Base-by-base conservation (phyloP, 1,284 basidiomycete genomes). In the Albatrellus sp. region DNA sequence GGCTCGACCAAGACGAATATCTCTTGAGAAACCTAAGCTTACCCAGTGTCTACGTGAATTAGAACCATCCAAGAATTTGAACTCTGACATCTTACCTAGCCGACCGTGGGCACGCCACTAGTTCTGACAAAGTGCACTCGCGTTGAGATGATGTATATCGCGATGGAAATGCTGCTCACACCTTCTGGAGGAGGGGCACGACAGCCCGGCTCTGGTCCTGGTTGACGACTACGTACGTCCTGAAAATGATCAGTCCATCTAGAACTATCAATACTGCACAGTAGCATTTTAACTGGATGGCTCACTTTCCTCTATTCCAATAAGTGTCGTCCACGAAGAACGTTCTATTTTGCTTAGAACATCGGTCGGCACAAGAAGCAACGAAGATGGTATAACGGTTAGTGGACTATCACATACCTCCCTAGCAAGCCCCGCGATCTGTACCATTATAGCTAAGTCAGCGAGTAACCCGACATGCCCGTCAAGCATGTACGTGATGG, bases 231-330 rank as follows among this genome's bases (percentile, higher is more conserved):
- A n/a, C 67, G 65, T 10, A 80, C 63, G 46, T 74, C 68, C 53
- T 73, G 60, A 53, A 84, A 84, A 54, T 81, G 69, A 50, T 81
- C 77, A 33, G 60, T 65, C 80, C 79, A 84, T 54, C 79, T 80
- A 49, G 30, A 40, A 34, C 24, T 14, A 44, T 39, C 11, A 30
- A 28, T 12, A 31, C 28, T 47, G 28, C 16, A 46, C 42, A 14
- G 48, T 32, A 13, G 40, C 14, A 17, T 37, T 42, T 35, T 20
- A 9, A 36, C 42, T 16, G 24, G 39, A 7, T 33, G 5, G 64
- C 70, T 48, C 49, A 76, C 77, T 72, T 77, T 60, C 79, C 80
- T 46, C 80, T 72, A 57, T 79, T 76, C 80, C 80, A 84, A 49
- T 76, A 72, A 4, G 59, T 62, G 46, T 66, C 63, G 37, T 65